Conservation (phyloP, 129 eudicot species). For the Escallonia rubra region DNA sequence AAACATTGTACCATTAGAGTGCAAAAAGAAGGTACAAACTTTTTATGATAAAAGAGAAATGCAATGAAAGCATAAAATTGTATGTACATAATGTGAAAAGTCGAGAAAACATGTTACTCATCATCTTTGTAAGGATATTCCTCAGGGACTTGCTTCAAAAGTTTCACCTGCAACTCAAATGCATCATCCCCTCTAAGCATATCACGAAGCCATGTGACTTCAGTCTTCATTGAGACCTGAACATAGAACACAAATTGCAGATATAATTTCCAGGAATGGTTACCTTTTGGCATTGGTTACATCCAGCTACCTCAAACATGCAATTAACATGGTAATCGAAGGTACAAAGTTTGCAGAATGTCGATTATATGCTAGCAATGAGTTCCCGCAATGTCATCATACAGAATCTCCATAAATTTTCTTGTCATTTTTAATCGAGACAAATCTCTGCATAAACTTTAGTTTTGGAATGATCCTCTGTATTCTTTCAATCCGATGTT, state of each 20-base stretch:
- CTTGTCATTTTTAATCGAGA: too few species aligned
- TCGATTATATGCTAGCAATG: too few species aligned
- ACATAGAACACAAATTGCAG: background rate
- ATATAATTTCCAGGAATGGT: background rate
- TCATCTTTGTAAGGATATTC: slow-evolving; percentile 98
- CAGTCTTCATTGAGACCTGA: slow-evolving; percentile 96
- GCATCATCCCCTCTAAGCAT: slow-evolving; percentile 97
- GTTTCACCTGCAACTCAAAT: slow-evolving; percentile 86
- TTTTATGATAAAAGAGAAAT: background rate
- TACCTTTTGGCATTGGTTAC: too few species aligned
- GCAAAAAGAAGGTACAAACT: background rate
- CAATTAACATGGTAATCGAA: too few species aligned
- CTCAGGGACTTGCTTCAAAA: slow-evolving; percentile 91
- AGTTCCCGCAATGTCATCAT: too few species aligned
- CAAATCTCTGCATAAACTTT: too few species aligned
- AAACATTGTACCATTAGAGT: background rate
- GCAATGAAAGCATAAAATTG: background rate
- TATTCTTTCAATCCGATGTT: too few species aligned
- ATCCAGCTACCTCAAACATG: too few species aligned
- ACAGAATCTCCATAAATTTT: too few species aligned
- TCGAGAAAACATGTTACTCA: slow-evolving; percentile 35
- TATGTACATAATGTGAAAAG: slow-evolving; percentile 20
- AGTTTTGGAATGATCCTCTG: too few species aligned
- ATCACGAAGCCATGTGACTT: slow-evolving; percentile 89
- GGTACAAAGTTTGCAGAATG: too few species aligned